These are phyloP conservation scores for Staphylotrichum longicolle DNA, from an alignment of 495 filamentous ascomycete genomes.

Conservation along the genomic window DNA sequence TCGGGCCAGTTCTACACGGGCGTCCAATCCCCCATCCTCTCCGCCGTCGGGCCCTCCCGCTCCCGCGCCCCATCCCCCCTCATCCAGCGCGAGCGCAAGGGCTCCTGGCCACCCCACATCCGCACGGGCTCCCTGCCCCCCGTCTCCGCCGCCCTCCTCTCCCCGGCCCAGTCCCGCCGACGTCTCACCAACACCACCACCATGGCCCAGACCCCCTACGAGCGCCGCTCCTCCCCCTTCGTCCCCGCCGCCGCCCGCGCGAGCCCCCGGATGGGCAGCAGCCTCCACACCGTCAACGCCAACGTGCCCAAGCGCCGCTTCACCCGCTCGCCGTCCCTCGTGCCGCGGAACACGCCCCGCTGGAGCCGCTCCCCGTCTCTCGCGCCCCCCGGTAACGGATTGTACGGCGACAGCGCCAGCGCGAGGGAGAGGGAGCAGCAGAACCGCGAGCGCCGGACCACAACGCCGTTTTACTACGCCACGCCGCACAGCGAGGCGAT, in stretches of 20 bases:
- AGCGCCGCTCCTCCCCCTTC: conserved; percentile 41
- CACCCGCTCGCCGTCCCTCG: conserved; percentile 44
- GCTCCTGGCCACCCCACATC: conserved; percentile 41
- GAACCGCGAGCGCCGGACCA: conserved; percentile 31
- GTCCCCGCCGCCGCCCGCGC: conserved; percentile 30
- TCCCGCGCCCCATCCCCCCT: conserved; percentile 39
- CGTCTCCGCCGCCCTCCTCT: conserved; percentile 22
- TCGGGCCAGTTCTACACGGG: conserved; percentile 38
- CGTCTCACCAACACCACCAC: conserved; percentile 37
- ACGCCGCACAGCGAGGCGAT: conserved; percentile 54
- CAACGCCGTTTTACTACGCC: conserved; percentile 52
- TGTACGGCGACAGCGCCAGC: conserved; percentile 18
- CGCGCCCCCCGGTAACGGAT: conserved; percentile 16
- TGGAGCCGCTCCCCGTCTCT: conserved; percentile 40
- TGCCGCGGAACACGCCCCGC: conserved; percentile 47
- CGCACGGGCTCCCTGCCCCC: conserved; percentile 52
- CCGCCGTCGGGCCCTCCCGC: conserved; percentile 24
- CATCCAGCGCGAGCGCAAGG: conserved; percentile 40
- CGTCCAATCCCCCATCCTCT: conserved; percentile 34
- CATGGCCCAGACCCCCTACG: conserved; percentile 24
- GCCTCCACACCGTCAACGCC: conserved; percentile 9
- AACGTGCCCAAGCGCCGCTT: conserved; percentile 36
- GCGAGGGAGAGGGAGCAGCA: conserved; percentile 20
- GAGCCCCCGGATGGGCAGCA: conserved; percentile 13
- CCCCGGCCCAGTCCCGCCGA: conserved; percentile 40